phyloP scores from a whole-genome alignment of 306 rosid genomes.

The Cicer cuneatum region DNA sequence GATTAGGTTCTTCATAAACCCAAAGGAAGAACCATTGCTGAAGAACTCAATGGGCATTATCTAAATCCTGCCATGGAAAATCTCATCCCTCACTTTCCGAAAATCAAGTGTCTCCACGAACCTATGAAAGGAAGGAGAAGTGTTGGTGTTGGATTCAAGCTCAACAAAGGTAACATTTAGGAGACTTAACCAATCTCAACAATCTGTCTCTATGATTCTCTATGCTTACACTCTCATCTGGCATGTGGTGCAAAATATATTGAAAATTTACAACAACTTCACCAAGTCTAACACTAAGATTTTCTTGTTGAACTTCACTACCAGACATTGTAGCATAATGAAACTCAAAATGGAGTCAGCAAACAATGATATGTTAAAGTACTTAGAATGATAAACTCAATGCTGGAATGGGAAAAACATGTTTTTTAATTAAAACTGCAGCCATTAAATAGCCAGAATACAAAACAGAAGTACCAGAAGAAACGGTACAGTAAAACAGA shows the following conservation, averaged over 20 bases:
- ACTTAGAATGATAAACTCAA: too few species aligned
- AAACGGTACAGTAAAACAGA: too few species aligned
- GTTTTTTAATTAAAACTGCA: too few species aligned
- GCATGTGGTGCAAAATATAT: conserved; percentile 85
- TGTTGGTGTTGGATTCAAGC: conserved; percentile 94
- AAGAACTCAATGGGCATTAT: conserved; percentile 57
- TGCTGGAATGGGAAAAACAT: too few species aligned
- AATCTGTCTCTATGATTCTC: conserved; percentile 80
- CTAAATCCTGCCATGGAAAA: conserved; percentile 76
- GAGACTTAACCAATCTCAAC: conserved; percentile 75
- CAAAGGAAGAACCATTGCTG: conserved; percentile 39
- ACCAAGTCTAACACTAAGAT: conserved; percentile 54
- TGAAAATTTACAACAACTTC: conserved; percentile 89
- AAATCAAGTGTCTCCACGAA: conserved; percentile 69
- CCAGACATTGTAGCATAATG: conserved; percentile 73
- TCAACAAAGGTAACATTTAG: conserved; percentile 77
- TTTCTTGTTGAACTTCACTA: conserved; percentile 55
- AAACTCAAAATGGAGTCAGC: conserved; percentile 65
- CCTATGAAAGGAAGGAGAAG: conserved; percentile 68
- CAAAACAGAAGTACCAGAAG: too few species aligned
- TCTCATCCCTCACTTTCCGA: conserved; percentile 77
- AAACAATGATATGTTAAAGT: too few species aligned
- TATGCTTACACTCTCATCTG: conserved; percentile 90
- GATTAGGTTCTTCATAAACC: too few species aligned
- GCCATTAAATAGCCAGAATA: too few species aligned